Percentiles rank a stretch among this genome's conserved stretches.
Conservation (phyloP, 2,329 filamentous ascomycete genomes). For the Madurella fahalii region DNA sequence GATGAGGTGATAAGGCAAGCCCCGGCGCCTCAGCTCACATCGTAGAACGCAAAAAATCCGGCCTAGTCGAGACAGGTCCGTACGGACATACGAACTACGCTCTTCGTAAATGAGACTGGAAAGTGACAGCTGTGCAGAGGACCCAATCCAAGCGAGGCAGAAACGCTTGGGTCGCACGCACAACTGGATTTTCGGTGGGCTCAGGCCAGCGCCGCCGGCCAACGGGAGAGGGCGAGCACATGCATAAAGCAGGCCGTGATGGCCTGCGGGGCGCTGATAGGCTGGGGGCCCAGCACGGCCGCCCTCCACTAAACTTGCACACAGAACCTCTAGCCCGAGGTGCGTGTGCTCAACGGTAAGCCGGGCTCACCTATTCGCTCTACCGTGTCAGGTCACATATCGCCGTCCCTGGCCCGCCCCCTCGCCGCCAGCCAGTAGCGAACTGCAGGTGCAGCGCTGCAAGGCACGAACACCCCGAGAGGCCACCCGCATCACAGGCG, state of each 20-base stretch:
- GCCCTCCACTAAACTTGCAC: conserved; percentile 21
- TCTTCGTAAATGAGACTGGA: conserved; percentile 10
- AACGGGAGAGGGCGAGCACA: conserved; percentile 20
- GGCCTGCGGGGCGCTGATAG: conserved; percentile 24
- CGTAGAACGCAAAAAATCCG: no score
- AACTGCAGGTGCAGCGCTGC: conserved; percentile 21
- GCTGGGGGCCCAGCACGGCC: conserved; percentile 16
- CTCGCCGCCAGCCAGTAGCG: conserved; percentile 18
- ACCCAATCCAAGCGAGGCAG: conserved; percentile 15
- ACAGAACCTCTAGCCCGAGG: conserved; percentile 16
- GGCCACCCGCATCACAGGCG: conserved; percentile 23
- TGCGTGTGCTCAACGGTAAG: conserved; percentile 15
- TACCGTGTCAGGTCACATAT: conserved; percentile 20
- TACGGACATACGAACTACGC: not conserved
- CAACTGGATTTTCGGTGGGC: conserved; percentile 16
- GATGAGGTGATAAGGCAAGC: not conserved
- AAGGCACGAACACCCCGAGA: conserved; percentile 26
- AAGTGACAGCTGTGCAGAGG: conserved; percentile 14
- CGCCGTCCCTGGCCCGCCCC: conserved; percentile 4
- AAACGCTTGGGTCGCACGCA: conserved; percentile 13
- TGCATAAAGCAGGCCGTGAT: conserved; percentile 24
- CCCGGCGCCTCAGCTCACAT: no score
- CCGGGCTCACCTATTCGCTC: conserved; percentile 26
- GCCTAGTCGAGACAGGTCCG: no score
- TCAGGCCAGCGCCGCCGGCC: conserved; percentile 18